phyloP scores from a whole-genome alignment of 2,329 filamentous ascomycete genomes.

The Herpotrichia juniperi region DNA sequence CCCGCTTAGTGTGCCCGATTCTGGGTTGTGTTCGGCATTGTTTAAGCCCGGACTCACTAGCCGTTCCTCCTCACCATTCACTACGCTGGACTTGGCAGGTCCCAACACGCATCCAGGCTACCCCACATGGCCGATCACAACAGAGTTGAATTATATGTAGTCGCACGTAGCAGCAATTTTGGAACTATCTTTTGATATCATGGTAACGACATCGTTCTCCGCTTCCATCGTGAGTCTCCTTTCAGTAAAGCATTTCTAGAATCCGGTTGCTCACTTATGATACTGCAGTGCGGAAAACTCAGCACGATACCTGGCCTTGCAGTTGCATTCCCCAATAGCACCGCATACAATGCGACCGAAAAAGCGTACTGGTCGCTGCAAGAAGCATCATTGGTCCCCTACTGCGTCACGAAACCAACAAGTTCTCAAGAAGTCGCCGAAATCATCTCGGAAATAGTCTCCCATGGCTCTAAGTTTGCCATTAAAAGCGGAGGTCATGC shows the following conservation, averaged over 20 bases:
- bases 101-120: neutral
- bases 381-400: neutral
- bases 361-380: neutral
- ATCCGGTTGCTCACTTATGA: neutral
- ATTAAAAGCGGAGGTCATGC: slow-evolving; percentile 17
- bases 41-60: no score
- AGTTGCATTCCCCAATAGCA: neutral
- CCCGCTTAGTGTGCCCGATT: no score
- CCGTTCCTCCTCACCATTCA: neutral
- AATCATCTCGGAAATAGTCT: neutral
- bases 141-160: neutral
- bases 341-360: neutral
- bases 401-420: neutral
- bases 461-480: slow-evolving; percentile 6
- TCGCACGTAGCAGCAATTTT: neutral
- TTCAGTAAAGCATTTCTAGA: neutral
- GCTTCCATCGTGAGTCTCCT: neutral
- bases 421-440: neutral
- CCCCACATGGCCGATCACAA: neutral
- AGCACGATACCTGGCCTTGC: neutral
- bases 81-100: neutral
- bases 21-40: no score
- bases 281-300: neutral
- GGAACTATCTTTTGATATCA: neutral
- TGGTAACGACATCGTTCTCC: neutral